Percentiles rank a stretch among this genome's conserved stretches.
Conservation (phyloP, 1,139 yeast genomes). For the Diutina mesorugosa region DNA sequence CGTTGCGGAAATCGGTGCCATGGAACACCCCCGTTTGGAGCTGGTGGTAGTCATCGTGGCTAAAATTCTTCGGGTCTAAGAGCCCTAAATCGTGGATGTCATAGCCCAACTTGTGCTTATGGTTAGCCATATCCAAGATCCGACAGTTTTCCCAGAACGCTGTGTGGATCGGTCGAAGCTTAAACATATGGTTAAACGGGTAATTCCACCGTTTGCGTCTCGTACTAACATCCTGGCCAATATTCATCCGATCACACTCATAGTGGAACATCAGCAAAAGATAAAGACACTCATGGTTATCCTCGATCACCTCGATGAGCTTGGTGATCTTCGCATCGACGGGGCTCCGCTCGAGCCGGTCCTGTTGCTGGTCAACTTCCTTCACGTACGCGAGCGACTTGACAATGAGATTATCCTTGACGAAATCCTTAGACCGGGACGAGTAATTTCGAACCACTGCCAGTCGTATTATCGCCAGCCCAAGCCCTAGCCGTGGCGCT, state of each 20-base stretch:
- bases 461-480: background rate
- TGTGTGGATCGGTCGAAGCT: background rate
- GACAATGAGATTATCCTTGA: background rate
- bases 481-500: background rate
- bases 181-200: background rate
- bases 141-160: slow-evolving; percentile 1
- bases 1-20: background rate
- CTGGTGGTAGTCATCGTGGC: background rate
- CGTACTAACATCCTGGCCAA: background rate
- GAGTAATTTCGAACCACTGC: background rate
- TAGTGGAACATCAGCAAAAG: background rate
- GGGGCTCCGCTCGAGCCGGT: background rate
- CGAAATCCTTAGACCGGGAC: background rate
- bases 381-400: background rate
- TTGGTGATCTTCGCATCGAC: background rate
- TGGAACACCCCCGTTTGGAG: background rate
- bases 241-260: background rate
- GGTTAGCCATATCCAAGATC: background rate
- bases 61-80: background rate
- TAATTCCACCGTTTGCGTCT: background rate
- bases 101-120: background rate
- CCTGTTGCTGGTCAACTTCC: background rate
- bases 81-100: background rate
- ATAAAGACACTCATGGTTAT: background rate
- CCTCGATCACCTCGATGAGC: background rate